Base-by-base conservation (phyloP, 441 rosid species). In the Bruguiera hainesii region DNA sequence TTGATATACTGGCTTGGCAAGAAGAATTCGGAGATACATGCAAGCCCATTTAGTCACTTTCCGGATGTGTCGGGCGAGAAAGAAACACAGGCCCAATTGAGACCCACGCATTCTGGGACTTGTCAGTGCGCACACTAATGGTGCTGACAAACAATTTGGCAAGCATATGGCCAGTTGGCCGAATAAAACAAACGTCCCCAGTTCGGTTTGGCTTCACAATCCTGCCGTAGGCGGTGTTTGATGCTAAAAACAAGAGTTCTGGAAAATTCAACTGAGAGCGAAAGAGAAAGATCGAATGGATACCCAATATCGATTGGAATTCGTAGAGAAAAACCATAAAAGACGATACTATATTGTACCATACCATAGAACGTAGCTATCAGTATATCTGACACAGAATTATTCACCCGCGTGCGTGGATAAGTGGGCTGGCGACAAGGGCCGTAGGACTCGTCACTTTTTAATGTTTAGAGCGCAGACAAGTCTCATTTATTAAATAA, bases 361-460 rank as follows among this genome's bases (percentile, higher is more conserved):
- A 60, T 30, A 30, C 31, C 35, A 33, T n/a, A 11, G 28, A 35
- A 39, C 19, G 64, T 56, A 48, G 50, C 49, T 33, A 56, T 65
- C 75, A 57, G n/a, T 8, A 7, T 5, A 7, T 5, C 58, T 3
- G 23, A 30, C 30, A 57, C 58, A 25, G 48, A 39, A 39, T 39
- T 39, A 71, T 49, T 71, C 69, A 51, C 65, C 42, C 70, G 75
- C 65, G 70, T 37, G 75, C 70, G 28, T 48, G 15, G 18, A n/a
- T 42, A 29, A 29, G 29, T 37, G 6, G 52, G 60, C 63, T 9
- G 26, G 64, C 62, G 25, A 64, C 28, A 26, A 30, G 51, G 65
- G 51, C 59, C 10, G 26, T 25, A 1, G 9, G 16, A 23, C 18
- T 39, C 16, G 16, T 53, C 11, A n/a, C 4, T 53, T 53, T 50